Evolutionary conservation across 352 stramenopile genomes (phyloP).

Genomic region (Globisporangium carolinianum): DNA sequence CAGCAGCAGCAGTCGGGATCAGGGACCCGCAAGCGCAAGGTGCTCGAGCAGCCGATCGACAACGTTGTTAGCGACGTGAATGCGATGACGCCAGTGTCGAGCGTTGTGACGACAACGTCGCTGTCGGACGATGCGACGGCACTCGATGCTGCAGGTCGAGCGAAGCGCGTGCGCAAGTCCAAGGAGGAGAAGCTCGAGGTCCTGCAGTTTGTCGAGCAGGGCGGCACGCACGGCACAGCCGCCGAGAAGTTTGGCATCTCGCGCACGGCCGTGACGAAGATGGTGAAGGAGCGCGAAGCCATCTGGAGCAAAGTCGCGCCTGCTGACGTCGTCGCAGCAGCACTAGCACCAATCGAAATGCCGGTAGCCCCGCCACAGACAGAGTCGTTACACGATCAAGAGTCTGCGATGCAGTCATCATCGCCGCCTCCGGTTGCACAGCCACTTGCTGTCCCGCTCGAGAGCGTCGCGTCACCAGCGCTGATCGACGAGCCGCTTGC

Average conservation of each 20-base stretch:
- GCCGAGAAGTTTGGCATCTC: slow-evolving; percentile 55
- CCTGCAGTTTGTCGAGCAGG: slow-evolving; percentile 44
- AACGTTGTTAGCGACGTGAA: too few species aligned
- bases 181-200: slow-evolving; percentile 46
- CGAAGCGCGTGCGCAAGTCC: slow-evolving; percentile 39
- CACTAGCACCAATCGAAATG: background rate
- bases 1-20: background rate
- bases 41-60: background rate
- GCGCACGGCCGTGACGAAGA: slow-evolving; percentile 46
- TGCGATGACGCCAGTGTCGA: background rate
- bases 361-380: background rate
- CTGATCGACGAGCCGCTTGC: too few species aligned
- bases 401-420: too few species aligned
- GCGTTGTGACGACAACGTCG: background rate
- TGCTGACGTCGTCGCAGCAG: background rate
- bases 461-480: too few species aligned
- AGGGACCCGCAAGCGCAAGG: slow-evolving; percentile 8
- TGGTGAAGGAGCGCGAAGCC: slow-evolving; percentile 45
- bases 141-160: background rate
- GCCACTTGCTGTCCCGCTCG: too few species aligned
- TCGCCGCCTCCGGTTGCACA: too few species aligned
- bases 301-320: slow-evolving; percentile 17
- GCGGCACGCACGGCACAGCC: slow-evolving; percentile 34
- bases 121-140: slow-evolving; percentile 5
- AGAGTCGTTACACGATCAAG: too few species aligned